Conservation (phyloP, 2,329 filamentous ascomycete species). For the Emericellopsis atlantica region DNA sequence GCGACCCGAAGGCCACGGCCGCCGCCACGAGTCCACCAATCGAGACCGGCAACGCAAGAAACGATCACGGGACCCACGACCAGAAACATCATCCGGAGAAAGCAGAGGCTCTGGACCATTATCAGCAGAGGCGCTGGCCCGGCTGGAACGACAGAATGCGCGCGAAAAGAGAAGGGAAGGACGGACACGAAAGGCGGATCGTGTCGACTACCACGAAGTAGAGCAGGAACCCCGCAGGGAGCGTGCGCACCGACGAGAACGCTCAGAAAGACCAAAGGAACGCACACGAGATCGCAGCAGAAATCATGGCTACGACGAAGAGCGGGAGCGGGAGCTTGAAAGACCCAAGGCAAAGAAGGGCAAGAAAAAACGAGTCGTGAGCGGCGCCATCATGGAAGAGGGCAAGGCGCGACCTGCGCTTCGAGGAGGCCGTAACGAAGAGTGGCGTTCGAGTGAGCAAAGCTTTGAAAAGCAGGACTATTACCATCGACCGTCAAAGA, state of each 20-base stretch:
- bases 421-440: conserved; percentile 31
- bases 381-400: conserved; percentile 58
- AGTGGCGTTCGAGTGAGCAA: conserved; percentile 22
- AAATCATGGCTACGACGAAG: conserved; percentile 3
- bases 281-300: conserved; percentile 5
- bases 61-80: conserved; percentile 15
- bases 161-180: conserved; percentile 33
- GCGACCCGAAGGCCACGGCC: conserved; percentile 14
- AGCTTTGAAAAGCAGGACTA: conserved; percentile 36
- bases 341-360: conserved; percentile 1
- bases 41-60: conserved; percentile 23
- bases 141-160: conserved; percentile 48
- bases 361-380: conserved; percentile 52
- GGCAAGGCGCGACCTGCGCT: conserved; percentile 32
- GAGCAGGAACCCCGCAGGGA: conserved; percentile 6
- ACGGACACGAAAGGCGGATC: conserved; percentile 22
- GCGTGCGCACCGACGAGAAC: conserved; percentile 9
- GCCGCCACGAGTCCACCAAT: conserved; percentile 14
- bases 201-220: conserved; percentile 17
- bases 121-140: conserved; percentile 47
- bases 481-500: conserved; percentile 27
- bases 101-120: conserved; percentile 14
- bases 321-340: not conserved
- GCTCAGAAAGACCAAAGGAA: conserved; percentile 9
- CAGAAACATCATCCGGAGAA: conserved; percentile 19